These are phyloP conservation scores for Botrytis hyacinthi DNA, from an alignment of 2,329 filamentous ascomycete species.

Conservation along the genomic window DNA sequence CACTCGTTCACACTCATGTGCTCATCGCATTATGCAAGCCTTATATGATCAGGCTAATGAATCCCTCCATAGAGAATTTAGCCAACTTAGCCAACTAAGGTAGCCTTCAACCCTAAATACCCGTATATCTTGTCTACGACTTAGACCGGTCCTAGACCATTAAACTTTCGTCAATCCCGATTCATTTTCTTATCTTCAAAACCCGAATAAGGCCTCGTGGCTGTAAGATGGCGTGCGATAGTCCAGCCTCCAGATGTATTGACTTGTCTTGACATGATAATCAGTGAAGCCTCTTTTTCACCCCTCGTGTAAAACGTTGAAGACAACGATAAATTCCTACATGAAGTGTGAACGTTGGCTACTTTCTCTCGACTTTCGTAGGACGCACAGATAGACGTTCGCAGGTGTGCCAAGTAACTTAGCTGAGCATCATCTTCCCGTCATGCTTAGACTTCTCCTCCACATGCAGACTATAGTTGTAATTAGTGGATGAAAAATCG, in stretches of 20 bases:
- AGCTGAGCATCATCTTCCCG: not conserved
- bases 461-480: not conserved
- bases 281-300: conserved; percentile 3
- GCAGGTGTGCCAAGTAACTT: not conserved
- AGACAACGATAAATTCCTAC: not conserved
- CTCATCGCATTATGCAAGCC: conserved; percentile 12
- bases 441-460: not conserved
- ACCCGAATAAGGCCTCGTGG: conserved; percentile 11
- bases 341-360: not conserved
- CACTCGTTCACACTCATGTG: conserved; percentile 10
- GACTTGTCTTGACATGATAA: conserved; percentile 13
- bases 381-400: not conserved
- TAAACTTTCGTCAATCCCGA: not conserved
- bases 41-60: conserved; percentile 14
- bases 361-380: not conserved
- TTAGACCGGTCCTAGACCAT: not conserved
- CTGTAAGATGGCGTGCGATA: conserved; percentile 22
- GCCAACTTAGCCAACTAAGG: not conserved
- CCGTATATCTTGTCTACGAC: not conserved
- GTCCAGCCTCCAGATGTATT: conserved; percentile 23
- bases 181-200: not conserved
- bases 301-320: not conserved
- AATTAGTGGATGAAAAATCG: not conserved
- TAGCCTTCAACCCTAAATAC: not conserved
- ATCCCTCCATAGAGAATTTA: not conserved